Conservation (phyloP, 23 red algal genomes). For the Gracilaria caudata region DNA sequence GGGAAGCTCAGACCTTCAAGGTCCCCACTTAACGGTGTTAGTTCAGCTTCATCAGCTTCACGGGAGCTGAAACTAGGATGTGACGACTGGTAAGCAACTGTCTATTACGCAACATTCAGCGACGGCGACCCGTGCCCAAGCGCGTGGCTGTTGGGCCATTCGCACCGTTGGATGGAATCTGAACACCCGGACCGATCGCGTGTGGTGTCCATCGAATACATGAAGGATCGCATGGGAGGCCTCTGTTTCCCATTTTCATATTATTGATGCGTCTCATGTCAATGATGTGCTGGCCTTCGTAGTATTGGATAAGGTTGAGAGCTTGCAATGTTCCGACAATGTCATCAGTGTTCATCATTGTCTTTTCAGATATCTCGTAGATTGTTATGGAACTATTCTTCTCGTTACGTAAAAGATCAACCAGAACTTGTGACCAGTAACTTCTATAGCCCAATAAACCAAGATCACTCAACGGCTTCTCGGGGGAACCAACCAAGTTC, state of each 20-base stretch:
- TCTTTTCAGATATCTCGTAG: conserved; percentile 85
- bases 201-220: conserved; percentile 92
- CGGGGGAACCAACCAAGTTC: conserved; percentile 87
- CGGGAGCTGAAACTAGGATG: background rate
- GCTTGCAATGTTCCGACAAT: conserved; percentile 96
- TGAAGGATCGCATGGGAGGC: conserved; percentile 85
- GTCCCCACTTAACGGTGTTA: too few species aligned
- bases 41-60: too few species aligned
- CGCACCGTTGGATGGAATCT: conserved; percentile 30
- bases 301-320: conserved; percentile 95
- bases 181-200: conserved; percentile 52
- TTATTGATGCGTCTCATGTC: conserved; percentile 90
- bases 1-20: too few species aligned
- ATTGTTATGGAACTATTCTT: conserved; percentile 67
- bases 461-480: conserved; percentile 97
- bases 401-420: conserved; percentile 90
- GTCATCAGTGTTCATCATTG: conserved; percentile 99
- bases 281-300: conserved; percentile 98
- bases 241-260: conserved; percentile 88
- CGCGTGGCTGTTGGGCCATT: conserved; percentile 16
- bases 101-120: background rate
- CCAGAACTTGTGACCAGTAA: conserved; percentile 96
- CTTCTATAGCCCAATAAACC: conserved; percentile 95
- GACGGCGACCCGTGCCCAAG: conserved; percentile 20
- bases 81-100: background rate